Base-by-base conservation (phyloP, 768 basidiomycete species). In the Suillus alpinus region DNA sequence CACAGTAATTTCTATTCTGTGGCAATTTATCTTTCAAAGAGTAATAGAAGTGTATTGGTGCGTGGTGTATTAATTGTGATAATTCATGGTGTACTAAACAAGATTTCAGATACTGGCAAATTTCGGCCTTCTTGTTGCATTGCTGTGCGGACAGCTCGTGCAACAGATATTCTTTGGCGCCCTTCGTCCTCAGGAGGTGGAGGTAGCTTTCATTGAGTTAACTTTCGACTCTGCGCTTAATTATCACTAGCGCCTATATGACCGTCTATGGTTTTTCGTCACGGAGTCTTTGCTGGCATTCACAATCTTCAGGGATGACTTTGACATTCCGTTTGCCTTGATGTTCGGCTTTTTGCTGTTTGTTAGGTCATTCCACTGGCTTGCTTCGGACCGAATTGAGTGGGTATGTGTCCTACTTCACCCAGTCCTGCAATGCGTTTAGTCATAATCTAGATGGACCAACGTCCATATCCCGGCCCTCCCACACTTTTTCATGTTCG, bases 351-450 rank as follows among this genome's bases (percentile, higher is more conserved):
- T 94, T 68, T 78, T 99, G 12, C 84, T 98, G 16, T 96, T 97
- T 65, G 83, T 97, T 66, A 98, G 98, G 72, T 95, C 94, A 50
- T 98, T 98, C 76, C 97, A 99, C 72, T 99, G 97, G 97, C 83
- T 99, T 36, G 86, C 95, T 60, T 85, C 87, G 6, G 97, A 98
- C 74, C 86, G 97, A 53, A 91, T 99, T 57, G 97, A 99, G 84
- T 95, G 93, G 85, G 96, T 96, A 62, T 67, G 84, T 71, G 71
- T 59, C n/a, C 36, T 58, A 1, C 6, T 40, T 26, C 18, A 20
- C 53, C 26, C 26, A 37, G 56, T 46, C 14, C 62, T 64, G 63
- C 58, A 8, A 50, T 4, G 2, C 37, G 2, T 63, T 3, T 67
- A 59, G 44, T 56, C 8, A 46, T n/a, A n/a, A 41, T n/a, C 6